phyloP scores from a whole-genome alignment of 495 filamentous ascomycete species.

The Lophium mytilinum region DNA sequence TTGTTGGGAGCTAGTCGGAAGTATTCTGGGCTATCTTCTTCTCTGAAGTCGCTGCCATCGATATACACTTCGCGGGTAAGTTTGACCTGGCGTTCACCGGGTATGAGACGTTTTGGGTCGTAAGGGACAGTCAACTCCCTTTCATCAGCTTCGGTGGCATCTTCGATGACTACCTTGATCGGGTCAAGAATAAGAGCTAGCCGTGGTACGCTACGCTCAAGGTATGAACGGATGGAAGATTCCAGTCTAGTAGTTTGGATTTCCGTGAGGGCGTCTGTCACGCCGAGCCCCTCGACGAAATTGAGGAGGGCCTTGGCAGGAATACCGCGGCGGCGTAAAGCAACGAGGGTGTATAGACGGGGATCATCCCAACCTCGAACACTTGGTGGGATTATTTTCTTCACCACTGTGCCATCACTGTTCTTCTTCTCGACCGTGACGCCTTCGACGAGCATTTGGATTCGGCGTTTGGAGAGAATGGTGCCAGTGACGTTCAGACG shows the following conservation, averaged over 20 bases:
- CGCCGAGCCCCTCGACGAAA: conserved; percentile 83
- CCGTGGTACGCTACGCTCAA: conserved; percentile 76
- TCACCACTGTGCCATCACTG: conserved; percentile 19
- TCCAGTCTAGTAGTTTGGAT: conserved; percentile 73
- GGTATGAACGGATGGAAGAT: conserved; percentile 66
- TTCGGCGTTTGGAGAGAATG: conserved; percentile 74
- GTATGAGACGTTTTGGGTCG: conserved; percentile 59
- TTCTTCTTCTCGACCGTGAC: conserved; percentile 34
- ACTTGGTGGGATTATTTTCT: conserved; percentile 26
- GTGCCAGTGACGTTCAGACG: conserved; percentile 75
- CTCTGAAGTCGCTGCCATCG: conserved; percentile 85
- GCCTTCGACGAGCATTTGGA: conserved; percentile 61
- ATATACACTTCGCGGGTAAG: conserved; percentile 88
- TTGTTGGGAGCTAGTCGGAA: conserved; percentile 92
- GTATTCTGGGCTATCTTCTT: conserved; percentile 70
- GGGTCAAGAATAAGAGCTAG: conserved; percentile 74
- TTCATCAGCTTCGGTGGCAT: conserved; percentile 58
- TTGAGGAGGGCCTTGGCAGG: conserved; percentile 79
- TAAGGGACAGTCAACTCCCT: conserved; percentile 61
- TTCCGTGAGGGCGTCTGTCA: conserved; percentile 64
- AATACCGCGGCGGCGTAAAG: conserved; percentile 69
- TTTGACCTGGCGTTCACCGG: conserved; percentile 49
- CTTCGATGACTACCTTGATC: conserved; percentile 62
- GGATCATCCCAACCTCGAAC: conserved; percentile 88
- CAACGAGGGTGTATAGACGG: conserved; percentile 81